A percentile compares a stretch with the other conserved stretches of the same genome.
These are phyloP conservation scores for Lactifluus hygrophoroides DNA, from an alignment of 768 basidiomycete species.

Conservation along the genomic window DNA sequence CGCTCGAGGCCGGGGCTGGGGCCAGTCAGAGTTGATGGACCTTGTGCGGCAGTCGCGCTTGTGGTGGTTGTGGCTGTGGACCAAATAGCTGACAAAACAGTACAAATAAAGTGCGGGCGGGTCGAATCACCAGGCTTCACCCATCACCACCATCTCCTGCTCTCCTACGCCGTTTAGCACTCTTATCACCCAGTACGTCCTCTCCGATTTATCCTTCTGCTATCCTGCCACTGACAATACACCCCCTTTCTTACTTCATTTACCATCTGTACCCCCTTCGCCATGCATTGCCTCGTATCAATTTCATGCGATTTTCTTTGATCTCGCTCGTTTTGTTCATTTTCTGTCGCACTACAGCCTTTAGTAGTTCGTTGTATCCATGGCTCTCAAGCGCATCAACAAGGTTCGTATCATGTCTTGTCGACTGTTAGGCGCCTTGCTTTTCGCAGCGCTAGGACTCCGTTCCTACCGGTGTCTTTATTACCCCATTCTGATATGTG, in stretches of 20 bases:
- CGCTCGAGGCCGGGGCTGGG: neutral
- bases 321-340: constrained; percentile 27
- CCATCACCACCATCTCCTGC: constrained; percentile 20
- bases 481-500: neutral
- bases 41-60: neutral
- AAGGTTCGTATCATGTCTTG: constrained; percentile 50
- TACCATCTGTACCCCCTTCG: neutral
- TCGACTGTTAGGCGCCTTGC: neutral
- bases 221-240: constrained; percentile 1
- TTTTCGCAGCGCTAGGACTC: neutral
- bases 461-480: neutral
- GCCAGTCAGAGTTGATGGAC: neutral
- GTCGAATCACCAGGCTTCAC: constrained; percentile 20
- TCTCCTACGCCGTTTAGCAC: constrained; percentile 27
- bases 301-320: constrained; percentile 30
- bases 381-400: constrained; percentile 99
- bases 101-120: constrained; percentile 29
- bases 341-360: constrained; percentile 21
- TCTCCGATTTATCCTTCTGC: neutral
- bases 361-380: constrained; percentile 27
- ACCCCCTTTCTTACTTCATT: neutral
- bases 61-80: constrained; percentile 16
- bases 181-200: constrained; percentile 24
- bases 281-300: constrained; percentile 6
- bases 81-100: constrained; percentile 34